phyloP scores from a whole-genome alignment of 2,329 filamentous ascomycete species.

The Aspergillus glaucus region DNA sequence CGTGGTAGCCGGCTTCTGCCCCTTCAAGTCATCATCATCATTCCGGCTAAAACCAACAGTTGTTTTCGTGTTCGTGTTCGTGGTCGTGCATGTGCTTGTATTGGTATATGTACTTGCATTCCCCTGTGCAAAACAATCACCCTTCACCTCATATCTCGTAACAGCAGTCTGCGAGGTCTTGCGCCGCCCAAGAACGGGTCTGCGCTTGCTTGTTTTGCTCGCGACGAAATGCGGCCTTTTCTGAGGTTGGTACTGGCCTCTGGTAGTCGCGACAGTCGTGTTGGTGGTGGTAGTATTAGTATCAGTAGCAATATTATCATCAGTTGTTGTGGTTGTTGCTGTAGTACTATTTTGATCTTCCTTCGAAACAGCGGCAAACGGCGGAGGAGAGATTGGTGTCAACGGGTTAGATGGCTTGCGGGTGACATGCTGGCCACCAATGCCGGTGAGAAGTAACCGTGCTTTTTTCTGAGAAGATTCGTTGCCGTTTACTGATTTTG shows the following conservation, averaged over 20 bases:
- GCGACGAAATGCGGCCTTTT: slow-evolving; percentile 26
- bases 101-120: no score
- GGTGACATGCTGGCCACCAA: slow-evolving; percentile 18
- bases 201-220: slow-evolving; percentile 21
- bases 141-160: not conserved
- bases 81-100: no score
- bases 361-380: not conserved
- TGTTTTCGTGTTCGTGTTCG: no score
- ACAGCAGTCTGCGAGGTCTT: slow-evolving; percentile 28
- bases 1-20: no score
- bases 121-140: not conserved
- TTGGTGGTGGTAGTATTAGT: not conserved
- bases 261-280: slow-evolving; percentile 1
- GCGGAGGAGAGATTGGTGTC: slow-evolving; percentile 11
- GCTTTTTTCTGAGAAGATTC: slow-evolving; percentile 22
- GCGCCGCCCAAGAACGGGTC: slow-evolving; percentile 27
- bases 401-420: slow-evolving; percentile 21
- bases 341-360: no score
- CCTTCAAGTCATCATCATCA: not conserved
- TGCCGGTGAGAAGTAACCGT: slow-evolving; percentile 24
- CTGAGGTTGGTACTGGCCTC: slow-evolving; percentile 4
- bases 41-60: not conserved
- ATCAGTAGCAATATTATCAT: not conserved
- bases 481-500: slow-evolving; percentile 14
- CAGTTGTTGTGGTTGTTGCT: not conserved